These are phyloP conservation scores for Xerocomellus chrysenteron DNA, from an alignment of 768 basidiomycete genomes.

Conservation along the genomic window DNA sequence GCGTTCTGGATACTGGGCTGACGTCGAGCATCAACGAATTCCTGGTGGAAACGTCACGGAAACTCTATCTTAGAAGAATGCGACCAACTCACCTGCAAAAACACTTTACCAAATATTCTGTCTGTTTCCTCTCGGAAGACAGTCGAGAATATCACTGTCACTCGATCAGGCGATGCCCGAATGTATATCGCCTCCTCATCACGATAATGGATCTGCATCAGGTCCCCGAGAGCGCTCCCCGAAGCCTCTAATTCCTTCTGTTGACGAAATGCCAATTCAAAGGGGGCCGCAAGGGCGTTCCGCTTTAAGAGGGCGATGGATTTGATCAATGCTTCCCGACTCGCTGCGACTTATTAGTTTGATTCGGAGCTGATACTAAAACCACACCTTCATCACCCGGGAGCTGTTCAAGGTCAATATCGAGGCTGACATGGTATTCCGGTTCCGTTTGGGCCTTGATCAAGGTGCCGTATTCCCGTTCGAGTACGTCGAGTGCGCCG, in stretches of 20 bases:
- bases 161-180: slow-evolving; percentile 89
- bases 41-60: slow-evolving; percentile 45
- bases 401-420: slow-evolving; percentile 83
- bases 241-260: slow-evolving; percentile 84
- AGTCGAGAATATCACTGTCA: slow-evolving; percentile 97
- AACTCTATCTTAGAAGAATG: neutral
- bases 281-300: slow-evolving; percentile 92
- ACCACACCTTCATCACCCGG: slow-evolving; percentile 76
- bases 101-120: slow-evolving; percentile 95
- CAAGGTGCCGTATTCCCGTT: slow-evolving; percentile 78
- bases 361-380: neutral
- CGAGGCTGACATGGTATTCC: slow-evolving; percentile 86
- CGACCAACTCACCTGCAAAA: slow-evolving; percentile 73
- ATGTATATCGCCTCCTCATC: slow-evolving; percentile 98
- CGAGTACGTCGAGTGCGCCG: slow-evolving; percentile 77
- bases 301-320: slow-evolving; percentile 87
- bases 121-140: slow-evolving; percentile 98
- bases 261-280: slow-evolving; percentile 81
- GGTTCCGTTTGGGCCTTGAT: slow-evolving; percentile 69
- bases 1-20: slow-evolving; percentile 93
- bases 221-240: slow-evolving; percentile 64
- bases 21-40: slow-evolving; percentile 98
- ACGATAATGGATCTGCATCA: slow-evolving; percentile 93
- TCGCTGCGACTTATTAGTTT: slow-evolving; percentile 49
- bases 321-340: slow-evolving; percentile 74